Base-by-base conservation (phyloP, 2,329 filamentous ascomycete species). In the Neonectria ditissima region DNA sequence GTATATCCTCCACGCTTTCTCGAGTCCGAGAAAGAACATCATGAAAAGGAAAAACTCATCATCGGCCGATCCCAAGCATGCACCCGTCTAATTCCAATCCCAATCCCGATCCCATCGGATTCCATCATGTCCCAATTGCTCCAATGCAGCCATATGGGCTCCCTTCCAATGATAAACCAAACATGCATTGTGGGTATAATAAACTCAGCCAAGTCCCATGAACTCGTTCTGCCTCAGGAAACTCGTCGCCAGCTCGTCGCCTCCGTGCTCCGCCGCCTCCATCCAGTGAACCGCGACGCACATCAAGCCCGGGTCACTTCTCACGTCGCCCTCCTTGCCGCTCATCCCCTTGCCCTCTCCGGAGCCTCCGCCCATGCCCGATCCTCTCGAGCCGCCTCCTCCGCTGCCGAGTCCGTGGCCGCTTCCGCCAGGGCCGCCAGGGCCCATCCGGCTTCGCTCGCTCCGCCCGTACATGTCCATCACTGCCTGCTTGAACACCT, bases 201-300 rank as follows among this genome's bases (percentile, higher is more conserved):
- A 67, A 68, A 65, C 62, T 74, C 67, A 78, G 32, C 71, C 71
- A 65, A 72, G 69, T 39, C 74, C 75, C 77, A 75, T 77, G 52
- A 79, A 77, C 72, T 84, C 83, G 67, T 84, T 83, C 80, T 97
- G 92, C 67, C 90, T 86, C 77, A 97, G 81, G 79, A 95, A 94
- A 76, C 91, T 91, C 75, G 89, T 90, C 20, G 95, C 95, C 70
- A 97, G 82, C 74, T 91, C 87, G 76, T 98, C 95, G 1, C 94
- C 94, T n/a, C 94, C 94, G 58, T 87, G 86, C 71, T 93, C 92
- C 39, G 92, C 94, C 69, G 92, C 84, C 80, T 95, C 93, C 94
- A 98, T 97, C 94, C 95, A 98, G 82, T 98, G 95, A 79, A 97
- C 90, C 10, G 95, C 95, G 61, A 97, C 88, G 73, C 94, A 97